Base-by-base conservation (phyloP, 768 basidiomycete genomes). In the Gelatoporia subvermispora region DNA sequence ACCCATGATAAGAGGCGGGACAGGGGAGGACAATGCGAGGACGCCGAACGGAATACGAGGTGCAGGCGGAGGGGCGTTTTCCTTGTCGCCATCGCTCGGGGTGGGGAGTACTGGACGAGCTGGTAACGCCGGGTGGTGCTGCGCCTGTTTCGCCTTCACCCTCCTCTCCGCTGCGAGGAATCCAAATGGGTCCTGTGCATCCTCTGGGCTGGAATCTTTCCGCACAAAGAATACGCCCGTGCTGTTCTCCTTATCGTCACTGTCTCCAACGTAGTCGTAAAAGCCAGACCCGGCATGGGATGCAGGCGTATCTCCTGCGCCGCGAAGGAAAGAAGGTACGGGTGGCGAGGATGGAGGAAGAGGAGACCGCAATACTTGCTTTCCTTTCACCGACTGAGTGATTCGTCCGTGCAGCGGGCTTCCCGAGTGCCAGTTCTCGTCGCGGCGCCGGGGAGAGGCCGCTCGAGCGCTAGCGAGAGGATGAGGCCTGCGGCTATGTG, bases 301-400 rank as follows among this genome's bases (percentile, higher is more conserved):
- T 25, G 35, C 21, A 48, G 48, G 15, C 40, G 16, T 2, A 37
- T 35, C 31, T 52, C 40, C 8, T 50, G 51, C 8, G 56, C 31
- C 7, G 51, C 44, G 8, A 50, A 51, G 3, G 49, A 48, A 0
- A 40, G 35, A 23, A 13, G 28, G 28, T 31, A 36, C 45, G 18
- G 57, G 57, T n/a, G 60, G 62, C 2, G 58, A 58, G 1, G 63
- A 64, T 0, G 61, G 61, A 10, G 63, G 63, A 8, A 62, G 58
- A 8, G 61, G 57, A 4, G 63, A 64, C 24, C 45, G 28, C 13
- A 31, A 13, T 7, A 31, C 28, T 31, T 31, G 28, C 13, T 31
- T 31, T 31, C 28, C 28, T 43, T 16, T 48, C 50, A n/a, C 54
- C 43, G 15, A 52, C 51, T 3, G 35, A 23, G 2, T 49, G 25